Evolutionary conservation across 108 stramenopile species (phyloP).

Genomic region (Cyclotella sp.): DNA sequence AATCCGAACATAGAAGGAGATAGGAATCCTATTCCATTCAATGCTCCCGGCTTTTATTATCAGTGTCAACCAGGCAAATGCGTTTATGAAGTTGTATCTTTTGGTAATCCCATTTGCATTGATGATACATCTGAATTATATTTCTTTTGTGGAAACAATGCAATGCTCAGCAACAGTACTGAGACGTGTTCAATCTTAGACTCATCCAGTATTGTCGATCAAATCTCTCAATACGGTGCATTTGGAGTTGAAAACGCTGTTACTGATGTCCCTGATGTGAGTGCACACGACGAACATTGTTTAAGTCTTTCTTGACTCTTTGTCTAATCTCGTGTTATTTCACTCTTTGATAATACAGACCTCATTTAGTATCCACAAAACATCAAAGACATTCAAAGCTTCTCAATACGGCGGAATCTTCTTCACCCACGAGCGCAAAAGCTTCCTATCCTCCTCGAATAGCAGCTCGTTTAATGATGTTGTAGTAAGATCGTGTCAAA

Average conservation of each 20-base stretch:
- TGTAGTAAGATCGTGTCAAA: slow-evolving; percentile 20
- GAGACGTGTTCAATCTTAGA: slow-evolving; percentile 42
- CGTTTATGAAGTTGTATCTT: slow-evolving; percentile 25
- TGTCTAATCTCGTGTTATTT: not conserved
- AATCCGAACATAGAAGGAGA: slow-evolving; percentile 53
- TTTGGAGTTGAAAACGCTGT: slow-evolving; percentile 32
- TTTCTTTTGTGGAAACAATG: slow-evolving; percentile 63
- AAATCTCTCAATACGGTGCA: slow-evolving; percentile 47
- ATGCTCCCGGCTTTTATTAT: slow-evolving; percentile 46
- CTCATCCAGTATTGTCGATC: slow-evolving; percentile 43
- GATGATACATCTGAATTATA: slow-evolving; percentile 56
- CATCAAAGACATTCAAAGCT: slow-evolving; percentile 39
- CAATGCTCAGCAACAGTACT: slow-evolving; percentile 7
- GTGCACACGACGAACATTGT: not conserved
- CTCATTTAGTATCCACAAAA: slow-evolving; percentile 35
- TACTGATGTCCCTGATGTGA: slow-evolving; percentile 26
- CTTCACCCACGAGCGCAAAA: slow-evolving; percentile 57
- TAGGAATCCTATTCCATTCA: slow-evolving; percentile 82
- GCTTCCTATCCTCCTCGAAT: slow-evolving; percentile 22
- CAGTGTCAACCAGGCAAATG: slow-evolving; percentile 74
- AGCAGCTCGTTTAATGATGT: slow-evolving; percentile 30
- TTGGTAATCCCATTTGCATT: slow-evolving; percentile 5
- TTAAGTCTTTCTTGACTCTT: not conserved
- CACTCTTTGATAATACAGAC: slow-evolving; percentile 18
- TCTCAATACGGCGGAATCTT: slow-evolving; percentile 71